Base-by-base conservation (phyloP, 2,329 filamentous ascomycete species). In the Aspergillus quadrilineatus region DNA sequence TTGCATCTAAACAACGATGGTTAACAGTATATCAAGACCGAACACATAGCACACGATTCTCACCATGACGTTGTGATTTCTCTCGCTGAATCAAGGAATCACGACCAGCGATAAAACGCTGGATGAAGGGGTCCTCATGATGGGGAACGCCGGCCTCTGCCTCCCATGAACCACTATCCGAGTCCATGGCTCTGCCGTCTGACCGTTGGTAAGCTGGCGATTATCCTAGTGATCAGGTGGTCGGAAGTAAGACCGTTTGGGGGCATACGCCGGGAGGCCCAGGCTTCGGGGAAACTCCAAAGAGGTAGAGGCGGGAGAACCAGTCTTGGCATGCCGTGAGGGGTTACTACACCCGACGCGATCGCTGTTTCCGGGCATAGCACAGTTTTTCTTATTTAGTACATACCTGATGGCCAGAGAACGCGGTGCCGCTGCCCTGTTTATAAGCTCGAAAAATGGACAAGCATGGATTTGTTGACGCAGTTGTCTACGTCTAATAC, bases 51-150 rank as follows among this genome's bases (percentile, higher is more conserved):
- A 9, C 6, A 14, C 15, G 32, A 42, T 36, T 60, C 81, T 60
- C 72, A 89, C 90, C 92, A 71, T 91, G 92, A 57, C 92, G 86
- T 67, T 89, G 84, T 66, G 86, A 89, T 73, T 90, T 87, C 73
- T 97, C 94, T 69, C 96, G 84, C 15, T 81, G 80, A 56, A 96
- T 88, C 51, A 97, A 81, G 28, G 85, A 86, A 65, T 88, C 82
- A 50, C 92, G 85, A 22, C 90, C 90, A 43, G 84, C 75, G 39
- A 96, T 77, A 68, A 96, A 97, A 70, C 93, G 86, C 65, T 90
- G 85, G 46, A 97, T 83, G 72, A 96, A 92, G 0, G 88, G 85
- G 65, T 96, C 90, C 8, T 83, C 77, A 10, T 74, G 57, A 58
- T 77, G 76, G 47, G 77, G 77, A 29, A 80, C 69, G 1, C 76